Percentiles rank a stretch among this genome's conserved stretches.
Evolutionary conservation across 768 basidiomycete species (phyloP).

Genomic region (Russula compacta): DNA sequence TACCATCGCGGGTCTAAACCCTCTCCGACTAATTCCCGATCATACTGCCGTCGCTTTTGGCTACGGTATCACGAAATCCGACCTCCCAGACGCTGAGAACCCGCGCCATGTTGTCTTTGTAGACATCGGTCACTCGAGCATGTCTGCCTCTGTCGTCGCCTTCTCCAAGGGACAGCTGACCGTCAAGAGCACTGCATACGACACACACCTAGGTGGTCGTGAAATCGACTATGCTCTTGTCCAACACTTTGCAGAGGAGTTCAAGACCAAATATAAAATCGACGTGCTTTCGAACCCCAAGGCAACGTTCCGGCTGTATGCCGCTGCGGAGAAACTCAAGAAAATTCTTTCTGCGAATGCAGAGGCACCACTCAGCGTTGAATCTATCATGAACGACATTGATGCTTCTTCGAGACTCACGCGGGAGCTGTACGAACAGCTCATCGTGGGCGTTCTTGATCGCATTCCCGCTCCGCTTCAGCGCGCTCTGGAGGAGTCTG

Average conservation of each 20-base stretch:
- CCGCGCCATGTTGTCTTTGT: constrained; percentile 88
- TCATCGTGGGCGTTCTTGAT: constrained; percentile 68
- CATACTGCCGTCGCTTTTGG: constrained; percentile 92
- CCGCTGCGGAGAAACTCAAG: constrained; percentile 90
- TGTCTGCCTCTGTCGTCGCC: constrained; percentile 80
- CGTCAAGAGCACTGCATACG: constrained; percentile 84
- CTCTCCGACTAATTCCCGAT: constrained; percentile 94
- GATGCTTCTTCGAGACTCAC: constrained; percentile 82
- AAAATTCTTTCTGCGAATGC: constrained; percentile 92
- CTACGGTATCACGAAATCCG: constrained; percentile 98
- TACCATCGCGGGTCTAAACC: constrained; percentile 78
- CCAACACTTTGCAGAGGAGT: constrained; percentile 80
- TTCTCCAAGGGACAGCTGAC: constrained; percentile 90
- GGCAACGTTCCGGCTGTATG: constrained; percentile 82
- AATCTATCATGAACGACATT: constrained; percentile 93
- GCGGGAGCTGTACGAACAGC: constrained; percentile 73
- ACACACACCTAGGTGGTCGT: constrained; percentile 89
- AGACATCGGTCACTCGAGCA: constrained; percentile 89
- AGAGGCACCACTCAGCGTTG: constrained; percentile 84
- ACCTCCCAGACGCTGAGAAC: constrained; percentile 77
- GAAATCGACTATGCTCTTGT: constrained; percentile 93
- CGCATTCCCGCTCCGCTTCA: constrained; percentile 70
- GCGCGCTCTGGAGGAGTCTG: constrained; percentile 71
- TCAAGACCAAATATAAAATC: constrained; percentile 97
- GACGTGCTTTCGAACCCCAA: constrained; percentile 89